These are phyloP conservation scores for Fusarium haematococcum DNA, from an alignment of 2,329 filamentous ascomycete genomes.

Conservation along the genomic window DNA sequence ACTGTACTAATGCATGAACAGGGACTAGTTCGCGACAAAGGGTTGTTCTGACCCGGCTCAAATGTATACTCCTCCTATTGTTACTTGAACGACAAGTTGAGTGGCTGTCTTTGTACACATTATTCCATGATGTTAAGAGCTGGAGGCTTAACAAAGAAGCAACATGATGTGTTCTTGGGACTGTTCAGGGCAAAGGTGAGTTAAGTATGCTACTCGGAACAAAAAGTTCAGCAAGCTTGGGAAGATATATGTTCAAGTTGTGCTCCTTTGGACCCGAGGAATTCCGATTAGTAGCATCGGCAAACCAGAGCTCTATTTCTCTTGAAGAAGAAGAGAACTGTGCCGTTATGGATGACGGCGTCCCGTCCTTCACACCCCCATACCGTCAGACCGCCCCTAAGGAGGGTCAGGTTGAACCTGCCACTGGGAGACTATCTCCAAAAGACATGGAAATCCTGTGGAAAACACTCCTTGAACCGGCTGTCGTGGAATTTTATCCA, in stretches of 20 bases:
- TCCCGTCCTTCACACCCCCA: not conserved
- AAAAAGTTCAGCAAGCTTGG: not conserved
- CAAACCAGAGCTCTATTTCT: not conserved
- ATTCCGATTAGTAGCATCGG: not conserved
- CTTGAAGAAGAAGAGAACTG: not conserved
- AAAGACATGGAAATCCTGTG: not conserved
- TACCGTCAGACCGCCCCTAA: not conserved
- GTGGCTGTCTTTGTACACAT: not conserved
- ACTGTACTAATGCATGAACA: not conserved
- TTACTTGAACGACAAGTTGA: not conserved
- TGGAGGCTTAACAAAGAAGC: not conserved
- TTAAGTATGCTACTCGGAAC: not conserved
- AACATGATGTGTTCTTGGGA: not conserved
- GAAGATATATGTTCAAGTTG: not conserved
- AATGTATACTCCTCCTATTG: not conserved
- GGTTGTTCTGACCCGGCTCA: not conserved
- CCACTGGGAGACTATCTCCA: not conserved
- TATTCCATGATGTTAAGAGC: not conserved
- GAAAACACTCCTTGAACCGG: not conserved
- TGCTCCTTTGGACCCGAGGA: not conserved
- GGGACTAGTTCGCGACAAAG: not conserved
- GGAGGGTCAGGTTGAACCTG: not conserved
- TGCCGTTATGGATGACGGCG: not conserved
- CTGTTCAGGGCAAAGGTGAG: not conserved
- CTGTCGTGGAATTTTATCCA: slow-evolving; percentile 1